Base-by-base conservation (phyloP, 805 yeast species). In the Soucietia sequanensis region DNA sequence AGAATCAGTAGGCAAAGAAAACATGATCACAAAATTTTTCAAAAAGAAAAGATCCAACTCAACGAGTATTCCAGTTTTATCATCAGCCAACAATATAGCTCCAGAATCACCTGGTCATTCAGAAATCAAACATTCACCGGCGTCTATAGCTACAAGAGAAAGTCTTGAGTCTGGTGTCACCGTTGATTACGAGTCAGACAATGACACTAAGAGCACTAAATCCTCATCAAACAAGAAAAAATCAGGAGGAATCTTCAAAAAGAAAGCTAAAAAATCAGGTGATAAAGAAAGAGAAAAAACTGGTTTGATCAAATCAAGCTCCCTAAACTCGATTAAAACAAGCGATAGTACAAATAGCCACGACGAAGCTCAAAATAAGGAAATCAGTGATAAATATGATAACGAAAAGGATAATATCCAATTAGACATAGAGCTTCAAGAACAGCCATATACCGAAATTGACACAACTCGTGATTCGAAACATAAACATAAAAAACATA, bases 11-110 rank as follows among this genome's bases (percentile, higher is more conserved):
- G 64, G 61, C 1, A 65, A 65, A 41, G 72, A 65, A 33, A 68
- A 64, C 39, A 62, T 67, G 29, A 65, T 68, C 20, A 44, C 62
- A 16, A 67, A 68, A 43, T 52, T 68, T 11, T 68, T 68, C 51
- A 67, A 62, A 48, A 58, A 60, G 42, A 60, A 60, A 37, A 47
- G 61, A 30, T 47, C 56, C 28, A 48, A 41, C 19, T 48, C 49
- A n/a, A 27, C 16, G 5, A 27, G 30, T 27, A n/a, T 27, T 12
- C 14, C 20, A 12, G 35, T 26, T 9, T 7, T 14, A 7, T 9
- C 14, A 13, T 14, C 12, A 14, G 12, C 27, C 9, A 25, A 8
- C 12, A 14, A 8, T 7, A n/a, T 12, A 7, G 15, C 14, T 12
- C 9, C 9, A 7, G 31, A 29, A 19, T 10, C 15, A 5, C 27